Evolutionary conservation across 352 stramenopile species (phyloP).

Genomic region (Phytophthora ohioensis): DNA sequence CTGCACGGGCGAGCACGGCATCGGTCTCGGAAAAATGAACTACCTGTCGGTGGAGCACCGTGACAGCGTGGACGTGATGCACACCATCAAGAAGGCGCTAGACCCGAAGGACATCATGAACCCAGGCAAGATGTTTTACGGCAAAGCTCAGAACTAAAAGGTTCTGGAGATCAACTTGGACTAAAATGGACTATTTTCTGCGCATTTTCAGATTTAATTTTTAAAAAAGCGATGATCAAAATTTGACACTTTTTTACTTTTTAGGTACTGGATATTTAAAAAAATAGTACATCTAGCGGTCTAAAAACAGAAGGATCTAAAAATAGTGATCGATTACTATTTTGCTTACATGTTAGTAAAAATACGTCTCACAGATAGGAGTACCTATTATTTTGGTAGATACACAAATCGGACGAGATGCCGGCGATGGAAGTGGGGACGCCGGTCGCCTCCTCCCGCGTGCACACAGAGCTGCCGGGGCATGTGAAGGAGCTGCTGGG

Average conservation of each 20-base stretch:
- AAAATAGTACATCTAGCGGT: no score
- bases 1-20: slow-evolving; percentile 97
- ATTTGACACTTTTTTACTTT: no score
- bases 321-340: no score
- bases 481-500: slow-evolving; percentile 46
- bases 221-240: no score
- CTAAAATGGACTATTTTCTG: slow-evolving; percentile 18
- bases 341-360: no score
- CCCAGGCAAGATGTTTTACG: slow-evolving; percentile 95
- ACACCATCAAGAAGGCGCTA: slow-evolving; percentile 93
- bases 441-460: slow-evolving; percentile 1
- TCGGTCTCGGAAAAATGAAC: slow-evolving; percentile 95
- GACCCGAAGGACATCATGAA: slow-evolving; percentile 97
- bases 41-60: slow-evolving; percentile 93
- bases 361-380: no score
- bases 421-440: slow-evolving; percentile 27
- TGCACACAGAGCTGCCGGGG: slow-evolving; percentile 34
- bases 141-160: slow-evolving; percentile 27
- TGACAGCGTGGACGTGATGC: slow-evolving; percentile 92
- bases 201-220: background rate
- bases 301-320: no score
- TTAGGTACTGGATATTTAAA: no score
- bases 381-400: no score
- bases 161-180: slow-evolving; percentile 12
- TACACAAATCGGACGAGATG: slow-evolving; percentile 17